Base-by-base conservation (phyloP, 768 basidiomycete species). In the Chiua virens region DNA sequence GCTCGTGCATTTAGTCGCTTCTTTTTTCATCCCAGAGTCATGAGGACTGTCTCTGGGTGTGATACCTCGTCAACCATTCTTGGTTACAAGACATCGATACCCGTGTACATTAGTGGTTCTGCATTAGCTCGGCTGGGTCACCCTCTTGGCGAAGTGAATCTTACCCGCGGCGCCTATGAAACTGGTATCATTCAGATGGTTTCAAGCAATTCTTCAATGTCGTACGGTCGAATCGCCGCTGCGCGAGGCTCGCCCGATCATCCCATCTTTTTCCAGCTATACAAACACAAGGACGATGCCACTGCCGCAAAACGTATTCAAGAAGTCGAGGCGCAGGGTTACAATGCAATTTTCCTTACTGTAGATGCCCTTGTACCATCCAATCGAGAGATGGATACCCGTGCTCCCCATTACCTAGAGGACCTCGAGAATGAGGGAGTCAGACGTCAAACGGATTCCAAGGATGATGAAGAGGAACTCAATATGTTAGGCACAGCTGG, bases 321-420 rank as follows among this genome's bases (percentile, higher is more conserved):
- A 41, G 83, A 89, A 44, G 80, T 92, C 20, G 86, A 87, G 51
- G 64, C 68, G 27, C 69, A 89, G 4, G 91, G 92, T 0, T 95
- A 88, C 69, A 91, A 86, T 42, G 92, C 89, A 1, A 89, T 98
- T 52, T 92, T 92, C 66, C 75, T 98, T 48, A 97, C 94, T 3
- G 93, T 96, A 3, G 94, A 98, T 69, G 89, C 91, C 0, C 75
- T 90, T n/a, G 82, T 87, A 36, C 75, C 86, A 3, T 87, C 89
- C 9, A 93, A 92, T 58, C 79, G 92, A 41, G 90, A 92, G 67
- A 72, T 77, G 49, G 90, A 92, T 60, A 81, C 82, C 37, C 78
- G 81, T 48, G 80, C 77, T 51, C 79, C 82, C 11, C 86, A 75
- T 62, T 73, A 72, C 46, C 50, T 77, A 20, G 85, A 83, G 59